Evolutionary conservation across 129 eudicot genomes (phyloP), one percentile per base, ranked within the genome.

Genomic region (Pulicaria dysenterica): DNA sequence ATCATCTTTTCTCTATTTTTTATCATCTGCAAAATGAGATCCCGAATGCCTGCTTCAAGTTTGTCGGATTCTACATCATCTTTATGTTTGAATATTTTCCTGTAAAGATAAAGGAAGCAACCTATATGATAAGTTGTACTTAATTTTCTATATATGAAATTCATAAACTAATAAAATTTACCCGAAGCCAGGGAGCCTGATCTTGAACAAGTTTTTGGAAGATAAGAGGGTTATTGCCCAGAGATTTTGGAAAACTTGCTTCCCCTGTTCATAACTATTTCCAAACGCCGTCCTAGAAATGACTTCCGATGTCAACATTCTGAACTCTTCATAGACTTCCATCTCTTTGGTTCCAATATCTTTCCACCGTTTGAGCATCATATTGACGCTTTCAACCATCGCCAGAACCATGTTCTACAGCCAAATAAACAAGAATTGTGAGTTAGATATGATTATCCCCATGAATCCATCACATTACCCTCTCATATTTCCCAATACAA

Each of bases 291-390:
- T 80, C 44, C 80, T 54, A 15, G 80, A 74, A 60, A 73, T 80
- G n/a, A 80, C 71, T 49, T 80, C 83, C 4, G 80, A 67, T 31
- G 83, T 42, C 49, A 80, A 41, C 2, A 49, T 15, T n/a, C 40
- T 60, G 66, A 73, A 80, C 55, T 80, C 80, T 60, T 74, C 72
- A 43, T 31, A 74, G 45, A 73, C 83, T n/a, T 80, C 83, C 7
- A 73, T 73, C 72, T 73, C 80, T 43, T 41, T 60, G 7, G 12
- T 40, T 73, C 51, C 72, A 5, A 14, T 9, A 41, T 47, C 13
- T 51, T 53, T 82, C 82, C 82, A 82, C 43, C 77, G 55, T 51
- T 77, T 64, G 43, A 82, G 58, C 85, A 82, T 82, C 63, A 51
- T 50, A 38, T 82, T 69, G 40, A 65, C 80, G 13, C 85, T 72